Evolutionary conservation across 139 green algal genomes (phyloP).

Genomic region (Coccomyxa sp.): DNA sequence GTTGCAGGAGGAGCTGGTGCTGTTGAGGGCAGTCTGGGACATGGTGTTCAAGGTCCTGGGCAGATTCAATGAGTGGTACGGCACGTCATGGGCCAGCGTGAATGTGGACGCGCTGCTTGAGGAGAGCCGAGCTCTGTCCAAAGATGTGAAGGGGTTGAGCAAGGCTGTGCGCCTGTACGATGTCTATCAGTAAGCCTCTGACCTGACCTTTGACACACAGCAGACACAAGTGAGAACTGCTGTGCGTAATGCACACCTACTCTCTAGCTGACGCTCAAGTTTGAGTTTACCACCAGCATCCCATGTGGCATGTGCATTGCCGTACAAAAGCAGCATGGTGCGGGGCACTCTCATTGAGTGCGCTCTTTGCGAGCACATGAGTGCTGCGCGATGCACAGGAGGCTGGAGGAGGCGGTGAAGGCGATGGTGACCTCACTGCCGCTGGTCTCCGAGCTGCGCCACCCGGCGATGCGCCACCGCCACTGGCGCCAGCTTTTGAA

Average conservation of each 20-base stretch:
- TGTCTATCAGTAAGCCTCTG: slow-evolving; percentile 54
- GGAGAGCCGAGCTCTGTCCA: slow-evolving; percentile 81
- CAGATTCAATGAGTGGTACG: slow-evolving; percentile 79
- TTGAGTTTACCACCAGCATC: too few relatives aligned
- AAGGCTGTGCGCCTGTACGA: slow-evolving; percentile 79
- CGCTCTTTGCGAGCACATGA: too few relatives aligned
- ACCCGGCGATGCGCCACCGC: slow-evolving; percentile 83
- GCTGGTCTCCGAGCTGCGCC: slow-evolving; percentile 80
- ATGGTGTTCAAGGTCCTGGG: slow-evolving; percentile 71
- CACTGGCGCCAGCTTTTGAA: slow-evolving; percentile 88
- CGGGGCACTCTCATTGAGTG: too few relatives aligned
- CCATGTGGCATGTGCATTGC: too few relatives aligned
- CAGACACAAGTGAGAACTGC: too few relatives aligned
- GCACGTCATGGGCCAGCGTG: slow-evolving; percentile 83
- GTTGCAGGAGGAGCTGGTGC: slow-evolving; percentile 79
- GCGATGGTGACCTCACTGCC: slow-evolving; percentile 83
- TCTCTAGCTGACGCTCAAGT: too few relatives aligned
- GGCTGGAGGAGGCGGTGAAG: slow-evolving; percentile 82
- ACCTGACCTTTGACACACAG: too few relatives aligned
- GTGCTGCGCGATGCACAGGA: too few relatives aligned
- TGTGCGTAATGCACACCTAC: too few relatives aligned
- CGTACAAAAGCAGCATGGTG: too few relatives aligned
- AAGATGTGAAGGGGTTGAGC: slow-evolving; percentile 79
- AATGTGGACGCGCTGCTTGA: slow-evolving; percentile 81
- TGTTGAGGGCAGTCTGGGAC: slow-evolving; percentile 85